phyloP scores from a whole-genome alignment of 345 rosid species.

The Camelina hispida region DNA sequence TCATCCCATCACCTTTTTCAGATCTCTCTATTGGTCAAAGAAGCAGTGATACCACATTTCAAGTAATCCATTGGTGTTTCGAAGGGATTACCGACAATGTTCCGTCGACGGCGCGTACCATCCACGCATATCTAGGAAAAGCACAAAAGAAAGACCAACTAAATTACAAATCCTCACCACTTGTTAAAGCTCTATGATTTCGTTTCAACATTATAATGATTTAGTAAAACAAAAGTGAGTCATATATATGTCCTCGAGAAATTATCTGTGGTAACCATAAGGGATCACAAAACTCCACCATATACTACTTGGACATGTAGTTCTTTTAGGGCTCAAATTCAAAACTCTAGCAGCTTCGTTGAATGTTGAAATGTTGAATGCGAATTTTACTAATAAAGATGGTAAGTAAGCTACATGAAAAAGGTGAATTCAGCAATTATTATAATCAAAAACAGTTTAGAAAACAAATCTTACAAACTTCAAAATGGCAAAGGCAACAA shows the following conservation, averaged over 20 bases:
- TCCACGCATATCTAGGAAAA: background rate
- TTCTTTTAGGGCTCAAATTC: background rate
- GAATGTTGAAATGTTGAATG: conserved; percentile 8
- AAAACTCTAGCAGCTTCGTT: background rate
- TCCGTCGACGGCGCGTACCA: conserved; percentile 18
- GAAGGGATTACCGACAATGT: conserved; percentile 32
- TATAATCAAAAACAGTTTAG: background rate
- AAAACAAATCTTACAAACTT: background rate
- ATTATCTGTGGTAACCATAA: background rate
- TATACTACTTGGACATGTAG: background rate
- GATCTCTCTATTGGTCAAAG: conserved; percentile 33
- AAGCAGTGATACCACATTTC: conserved; percentile 6
- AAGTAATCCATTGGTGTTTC: conserved; percentile 15
- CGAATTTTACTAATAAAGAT: background rate
- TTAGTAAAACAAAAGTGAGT: background rate
- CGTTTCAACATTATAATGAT: background rate
- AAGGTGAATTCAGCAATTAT: background rate
- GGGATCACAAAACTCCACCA: background rate
- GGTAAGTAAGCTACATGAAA: background rate
- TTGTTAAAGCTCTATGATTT: background rate
- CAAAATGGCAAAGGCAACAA: background rate
- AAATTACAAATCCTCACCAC: background rate
- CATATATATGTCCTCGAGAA: background rate
- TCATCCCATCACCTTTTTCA: background rate
- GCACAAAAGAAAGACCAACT: too few relatives aligned